Evolutionary conservation across 768 basidiomycete genomes (phyloP).

Genomic region (Amanita molliuscula): DNA sequence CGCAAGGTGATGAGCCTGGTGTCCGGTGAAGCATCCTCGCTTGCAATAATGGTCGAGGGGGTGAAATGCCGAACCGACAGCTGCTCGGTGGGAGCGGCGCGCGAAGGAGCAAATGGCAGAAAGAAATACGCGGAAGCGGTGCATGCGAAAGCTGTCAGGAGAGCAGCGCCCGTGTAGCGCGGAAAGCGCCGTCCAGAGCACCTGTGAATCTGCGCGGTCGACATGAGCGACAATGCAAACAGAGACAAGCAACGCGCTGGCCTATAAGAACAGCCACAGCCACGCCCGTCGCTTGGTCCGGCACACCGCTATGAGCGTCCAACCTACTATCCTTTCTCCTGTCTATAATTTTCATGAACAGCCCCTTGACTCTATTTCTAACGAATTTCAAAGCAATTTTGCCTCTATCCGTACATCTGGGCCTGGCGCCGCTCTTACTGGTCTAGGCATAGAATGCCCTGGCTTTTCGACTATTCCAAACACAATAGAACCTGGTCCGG

Average conservation of each 20-base stretch:
- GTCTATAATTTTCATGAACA: background rate
- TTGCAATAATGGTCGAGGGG: constrained; percentile 45
- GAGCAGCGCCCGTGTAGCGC: constrained; percentile 12
- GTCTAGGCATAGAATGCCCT: constrained; percentile 21
- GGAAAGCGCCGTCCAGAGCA: background rate
- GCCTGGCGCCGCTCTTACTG: constrained; percentile 13
- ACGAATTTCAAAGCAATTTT: constrained; percentile 14
- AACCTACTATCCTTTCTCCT: background rate
- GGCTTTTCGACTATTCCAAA: constrained; percentile 10
- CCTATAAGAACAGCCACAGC: background rate
- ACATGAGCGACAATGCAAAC: too few relatives aligned
- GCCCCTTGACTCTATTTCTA: constrained; percentile 21
- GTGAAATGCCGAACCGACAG: constrained; percentile 48
- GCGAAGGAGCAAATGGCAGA: constrained; percentile 33
- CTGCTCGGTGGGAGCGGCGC: constrained; percentile 32
- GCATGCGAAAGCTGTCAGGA: constrained; percentile 27
- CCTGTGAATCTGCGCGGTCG: background rate
- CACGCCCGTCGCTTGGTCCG: background rate
- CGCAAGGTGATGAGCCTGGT: constrained; percentile 57
- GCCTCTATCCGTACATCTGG: constrained; percentile 6
- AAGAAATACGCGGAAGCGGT: constrained; percentile 41
- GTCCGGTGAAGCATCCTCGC: constrained; percentile 39
- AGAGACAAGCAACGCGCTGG: background rate
- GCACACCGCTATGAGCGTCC: constrained; percentile 4
- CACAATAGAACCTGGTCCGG: constrained; percentile 1